phyloP scores from a whole-genome alignment of 495 filamentous ascomycete species.

The Penicillium ucsense region DNA sequence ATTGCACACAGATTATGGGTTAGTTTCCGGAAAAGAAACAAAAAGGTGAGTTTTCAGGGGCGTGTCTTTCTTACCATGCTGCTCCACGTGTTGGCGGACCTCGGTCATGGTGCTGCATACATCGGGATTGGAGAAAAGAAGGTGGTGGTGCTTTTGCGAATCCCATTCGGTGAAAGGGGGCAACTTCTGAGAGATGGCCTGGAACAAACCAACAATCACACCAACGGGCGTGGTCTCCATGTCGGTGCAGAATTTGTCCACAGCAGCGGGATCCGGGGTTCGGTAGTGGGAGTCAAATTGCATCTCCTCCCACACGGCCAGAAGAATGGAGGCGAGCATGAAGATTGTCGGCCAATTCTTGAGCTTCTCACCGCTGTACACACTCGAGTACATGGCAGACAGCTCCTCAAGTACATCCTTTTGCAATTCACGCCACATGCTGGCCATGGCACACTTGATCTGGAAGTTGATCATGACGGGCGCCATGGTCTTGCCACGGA shows the following conservation, averaged over 20 bases:
- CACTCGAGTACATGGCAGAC: constrained; percentile 78
- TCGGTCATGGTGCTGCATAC: constrained; percentile 93
- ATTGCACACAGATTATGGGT: not conserved
- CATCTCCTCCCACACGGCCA: constrained; percentile 94
- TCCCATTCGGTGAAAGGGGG: constrained; percentile 89
- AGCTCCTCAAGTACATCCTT: constrained; percentile 91
- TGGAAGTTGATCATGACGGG: constrained; percentile 99
- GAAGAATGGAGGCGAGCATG: constrained; percentile 79
- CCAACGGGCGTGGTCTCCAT: constrained; percentile 93
- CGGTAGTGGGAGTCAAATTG: constrained; percentile 95
- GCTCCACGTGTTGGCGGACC: constrained; percentile 76
- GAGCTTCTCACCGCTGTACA: constrained; percentile 85
- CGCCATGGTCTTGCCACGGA: constrained; percentile 75
- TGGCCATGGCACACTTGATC: constrained; percentile 87
- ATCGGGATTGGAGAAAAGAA: constrained; percentile 77
- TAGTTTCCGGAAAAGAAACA: not conserved
- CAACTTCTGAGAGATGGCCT: constrained; percentile 89
- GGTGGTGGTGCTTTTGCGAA: constrained; percentile 72
- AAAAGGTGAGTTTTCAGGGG: not conserved
- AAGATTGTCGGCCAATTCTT: constrained; percentile 98
- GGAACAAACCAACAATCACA: constrained; percentile 89
- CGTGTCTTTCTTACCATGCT: constrained; percentile 58
- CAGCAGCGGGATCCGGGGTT: constrained; percentile 67
- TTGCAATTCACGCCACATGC: constrained; percentile 92
- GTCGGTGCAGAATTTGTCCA: constrained; percentile 85